Evolutionary conservation across 306 rosid species (phyloP).

Genomic region (Bauhinia variegata): DNA sequence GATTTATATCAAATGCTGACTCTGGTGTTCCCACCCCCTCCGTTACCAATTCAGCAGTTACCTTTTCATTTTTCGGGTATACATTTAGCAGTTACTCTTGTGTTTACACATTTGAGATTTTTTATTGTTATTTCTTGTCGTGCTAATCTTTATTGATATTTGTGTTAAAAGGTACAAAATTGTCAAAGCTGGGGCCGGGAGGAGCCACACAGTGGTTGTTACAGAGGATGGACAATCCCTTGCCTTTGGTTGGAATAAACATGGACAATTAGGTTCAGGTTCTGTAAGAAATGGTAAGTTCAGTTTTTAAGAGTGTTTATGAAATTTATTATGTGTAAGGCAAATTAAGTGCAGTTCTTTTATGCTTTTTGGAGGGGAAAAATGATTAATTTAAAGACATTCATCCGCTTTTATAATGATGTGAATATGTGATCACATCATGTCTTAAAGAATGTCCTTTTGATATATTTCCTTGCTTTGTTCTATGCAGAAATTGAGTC

Average conservation of each 20-base stretch:
- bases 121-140: conserved; percentile 3
- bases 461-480: conserved; percentile 18
- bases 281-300: conserved; percentile 73
- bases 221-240: conserved; percentile 84
- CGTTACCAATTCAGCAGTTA: no score
- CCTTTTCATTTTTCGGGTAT: no score
- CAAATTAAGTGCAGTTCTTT: conserved; percentile 12
- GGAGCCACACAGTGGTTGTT: conserved; percentile 78
- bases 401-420: neutral
- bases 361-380: neutral
- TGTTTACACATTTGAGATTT: neutral
- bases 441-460: neutral
- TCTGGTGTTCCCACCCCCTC: no score
- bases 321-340: neutral
- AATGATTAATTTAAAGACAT: no score
- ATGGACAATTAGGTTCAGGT: conserved; percentile 94
- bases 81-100: conserved; percentile 4
- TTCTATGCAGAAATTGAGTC: conserved; percentile 68
- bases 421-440: neutral
- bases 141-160: conserved; percentile 31
- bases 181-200: conserved; percentile 84
- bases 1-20: neutral
- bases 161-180: conserved; percentile 65
- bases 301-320: conserved; percentile 14
- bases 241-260: conserved; percentile 98